Conservation (phyloP, 768 basidiomycete genomes). For the Lactarius hengduanensis region DNA sequence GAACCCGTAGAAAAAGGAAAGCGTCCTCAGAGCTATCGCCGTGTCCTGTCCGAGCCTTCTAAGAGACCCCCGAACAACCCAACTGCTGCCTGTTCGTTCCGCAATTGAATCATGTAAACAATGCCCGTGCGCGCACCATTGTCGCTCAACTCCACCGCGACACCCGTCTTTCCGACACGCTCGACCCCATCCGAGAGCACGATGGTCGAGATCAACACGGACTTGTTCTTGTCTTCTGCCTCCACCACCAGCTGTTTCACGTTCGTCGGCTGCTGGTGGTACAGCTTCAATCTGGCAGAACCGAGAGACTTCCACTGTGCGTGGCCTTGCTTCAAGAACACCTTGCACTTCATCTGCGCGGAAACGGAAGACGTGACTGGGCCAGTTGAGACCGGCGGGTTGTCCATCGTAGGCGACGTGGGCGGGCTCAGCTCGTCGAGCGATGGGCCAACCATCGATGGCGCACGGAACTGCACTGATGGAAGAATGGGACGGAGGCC, state of each 20-base stretch:
- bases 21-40: slow-evolving; percentile 15
- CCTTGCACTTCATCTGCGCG: slow-evolving; percentile 96
- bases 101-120: slow-evolving; percentile 95
- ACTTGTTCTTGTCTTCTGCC: slow-evolving; percentile 71
- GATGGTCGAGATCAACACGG: slow-evolving; percentile 89
- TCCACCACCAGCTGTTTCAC: slow-evolving; percentile 97
- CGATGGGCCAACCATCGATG: slow-evolving; percentile 51
- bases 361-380: slow-evolving; percentile 76
- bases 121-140: slow-evolving; percentile 89
- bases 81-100: slow-evolving; percentile 82
- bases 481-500: slow-evolving; percentile 55
- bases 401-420: slow-evolving; percentile 67
- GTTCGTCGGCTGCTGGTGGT: slow-evolving; percentile 79
- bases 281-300: slow-evolving; percentile 82
- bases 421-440: slow-evolving; percentile 81
- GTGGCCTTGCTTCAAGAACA: slow-evolving; percentile 93
- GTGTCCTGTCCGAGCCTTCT: slow-evolving; percentile 77
- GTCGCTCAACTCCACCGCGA: slow-evolving; percentile 94
- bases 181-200: slow-evolving; percentile 96
- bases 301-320: slow-evolving; percentile 98
- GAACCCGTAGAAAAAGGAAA: not conserved
- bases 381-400: slow-evolving; percentile 48
- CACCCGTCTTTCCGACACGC: slow-evolving; percentile 96
- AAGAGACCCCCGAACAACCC: slow-evolving; percentile 86
- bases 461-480: slow-evolving; percentile 56